Base-by-base conservation (phyloP, 2,329 filamentous ascomycete species). In the Paraphoma sp. region DNA sequence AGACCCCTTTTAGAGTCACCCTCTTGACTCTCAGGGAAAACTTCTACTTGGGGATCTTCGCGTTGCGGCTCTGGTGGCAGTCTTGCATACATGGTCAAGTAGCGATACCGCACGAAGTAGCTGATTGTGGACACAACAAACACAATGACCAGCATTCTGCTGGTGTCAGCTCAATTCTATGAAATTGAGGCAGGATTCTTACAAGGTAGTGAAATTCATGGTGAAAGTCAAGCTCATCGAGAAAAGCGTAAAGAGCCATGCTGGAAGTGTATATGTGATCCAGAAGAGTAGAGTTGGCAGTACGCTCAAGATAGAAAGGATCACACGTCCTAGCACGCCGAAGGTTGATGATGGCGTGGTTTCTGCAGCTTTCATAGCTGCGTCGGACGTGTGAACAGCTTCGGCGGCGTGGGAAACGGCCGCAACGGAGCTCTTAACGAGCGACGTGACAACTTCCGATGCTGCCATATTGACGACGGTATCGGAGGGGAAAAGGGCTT, bases 151-250 rank as follows among this genome's bases (percentile, higher is more conserved):
- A 98, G 54, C 64, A 78, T 67, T 45, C 75, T 78, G 48, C 14
- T 8, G 5, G 8, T 7, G 16, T 69, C 51, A 71, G 69, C 80
- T 76, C 49, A 49, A 14, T 18, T 63, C 17, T 52, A n/a, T 36
- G 10, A 23, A 2, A 46, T 16, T 12, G 10, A 8, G 23, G 9
- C 9, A 46, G 43, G 2, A 1, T 11, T 36, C 88, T 73, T 87
- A 96, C 88, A 99, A 79, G 16, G 95, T 99, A 17, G 94, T 98
- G 67, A 95, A 94, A 75, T 98, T 98, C 93, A 99, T 96, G 10
- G 95, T 99, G 72, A 99, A 92, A 0, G 95, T 99, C 81, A 96
- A 82, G 76, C 91, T 97, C 62, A 92, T 94, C 6, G 93, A 97
- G 72, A 97, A 92, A 60, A 97, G 82, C 6, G 88, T 91, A 75